These are phyloP conservation scores for Xylaria sp. DNA, from an alignment of 495 filamentous ascomycete genomes.

Conservation along the genomic window DNA sequence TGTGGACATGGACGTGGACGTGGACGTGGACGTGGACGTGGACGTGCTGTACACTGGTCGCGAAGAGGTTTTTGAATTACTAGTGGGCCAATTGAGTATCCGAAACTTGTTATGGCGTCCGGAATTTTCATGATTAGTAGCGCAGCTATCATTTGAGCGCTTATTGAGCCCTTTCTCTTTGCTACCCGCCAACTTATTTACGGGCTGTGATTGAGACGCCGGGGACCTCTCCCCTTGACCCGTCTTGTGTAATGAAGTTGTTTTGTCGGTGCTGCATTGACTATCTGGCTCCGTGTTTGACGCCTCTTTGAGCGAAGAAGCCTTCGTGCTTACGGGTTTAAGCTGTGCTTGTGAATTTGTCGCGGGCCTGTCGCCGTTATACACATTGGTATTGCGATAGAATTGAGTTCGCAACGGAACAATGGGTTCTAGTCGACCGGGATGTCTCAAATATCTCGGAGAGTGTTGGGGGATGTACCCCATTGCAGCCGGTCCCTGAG, in stretches of 20 bases:
- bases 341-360: background rate
- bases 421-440: constrained; percentile 15
- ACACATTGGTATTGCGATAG: background rate
- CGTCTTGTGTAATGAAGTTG: background rate
- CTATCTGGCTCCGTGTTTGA: background rate
- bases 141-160: background rate
- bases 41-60: background rate
- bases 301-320: background rate
- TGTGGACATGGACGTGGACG: background rate
- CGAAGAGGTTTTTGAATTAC: background rate
- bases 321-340: background rate
- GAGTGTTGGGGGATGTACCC: constrained; percentile 13
- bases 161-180: background rate
- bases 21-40: too few species aligned
- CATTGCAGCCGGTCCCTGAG: constrained; percentile 5
- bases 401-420: constrained; percentile 13
- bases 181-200: background rate
- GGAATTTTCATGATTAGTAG: background rate
- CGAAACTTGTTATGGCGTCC: background rate
- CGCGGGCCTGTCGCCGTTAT: background rate
- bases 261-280: background rate
- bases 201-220: background rate
- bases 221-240: background rate
- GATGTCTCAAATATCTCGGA: background rate
- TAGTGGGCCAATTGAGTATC: background rate